Percentiles rank a stretch among this genome's conserved stretches.
Evolutionary conservation across 495 filamentous ascomycete species (phyloP).

Genomic region (Xylaria castorea): DNA sequence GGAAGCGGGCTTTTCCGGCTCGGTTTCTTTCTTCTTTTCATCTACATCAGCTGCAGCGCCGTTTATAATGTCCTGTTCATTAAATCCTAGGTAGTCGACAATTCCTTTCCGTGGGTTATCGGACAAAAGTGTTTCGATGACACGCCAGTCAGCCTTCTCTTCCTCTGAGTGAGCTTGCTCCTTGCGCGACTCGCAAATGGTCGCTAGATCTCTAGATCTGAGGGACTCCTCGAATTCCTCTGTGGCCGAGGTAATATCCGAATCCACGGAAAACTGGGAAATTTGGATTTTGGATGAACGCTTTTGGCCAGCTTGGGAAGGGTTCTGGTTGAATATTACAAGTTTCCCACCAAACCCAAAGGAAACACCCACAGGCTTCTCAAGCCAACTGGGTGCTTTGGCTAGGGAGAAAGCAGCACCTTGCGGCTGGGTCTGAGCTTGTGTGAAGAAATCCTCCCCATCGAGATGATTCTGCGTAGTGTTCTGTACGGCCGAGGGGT

Average conservation of each 20-base stretch:
- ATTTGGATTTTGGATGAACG: conserved; percentile 81
- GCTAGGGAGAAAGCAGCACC: conserved; percentile 84
- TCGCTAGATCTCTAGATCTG: conserved; percentile 74
- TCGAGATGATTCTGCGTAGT: conserved; percentile 66
- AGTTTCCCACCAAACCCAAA: conserved; percentile 98
- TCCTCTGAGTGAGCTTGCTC: conserved; percentile 77
- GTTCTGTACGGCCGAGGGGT: conserved; percentile 67
- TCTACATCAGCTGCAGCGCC: conserved; percentile 45
- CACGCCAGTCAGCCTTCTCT: conserved; percentile 94
- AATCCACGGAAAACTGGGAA: conserved; percentile 86
- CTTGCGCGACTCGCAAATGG: conserved; percentile 82
- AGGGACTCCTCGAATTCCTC: conserved; percentile 86
- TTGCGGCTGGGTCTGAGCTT: conserved; percentile 88
- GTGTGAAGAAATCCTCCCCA: conserved; percentile 96
- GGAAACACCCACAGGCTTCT: conserved; percentile 82
- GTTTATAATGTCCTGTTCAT: conserved; percentile 63
- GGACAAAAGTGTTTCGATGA: conserved; percentile 86
- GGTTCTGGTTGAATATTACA: conserved; percentile 70
- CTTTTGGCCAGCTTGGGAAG: conserved; percentile 62
- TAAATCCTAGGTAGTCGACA: conserved; percentile 86
- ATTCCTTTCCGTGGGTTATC: conserved; percentile 80
- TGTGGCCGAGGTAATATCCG: conserved; percentile 80
- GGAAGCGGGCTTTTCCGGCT: conserved; percentile 52
- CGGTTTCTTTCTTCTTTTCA: conserved; percentile 47
- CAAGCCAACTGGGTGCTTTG: conserved; percentile 89